Percentiles rank a stretch among this genome's conserved stretches.
phyloP scores from a whole-genome alignment of 139 green algal species.

The Chlamydomonas urium region DNA sequence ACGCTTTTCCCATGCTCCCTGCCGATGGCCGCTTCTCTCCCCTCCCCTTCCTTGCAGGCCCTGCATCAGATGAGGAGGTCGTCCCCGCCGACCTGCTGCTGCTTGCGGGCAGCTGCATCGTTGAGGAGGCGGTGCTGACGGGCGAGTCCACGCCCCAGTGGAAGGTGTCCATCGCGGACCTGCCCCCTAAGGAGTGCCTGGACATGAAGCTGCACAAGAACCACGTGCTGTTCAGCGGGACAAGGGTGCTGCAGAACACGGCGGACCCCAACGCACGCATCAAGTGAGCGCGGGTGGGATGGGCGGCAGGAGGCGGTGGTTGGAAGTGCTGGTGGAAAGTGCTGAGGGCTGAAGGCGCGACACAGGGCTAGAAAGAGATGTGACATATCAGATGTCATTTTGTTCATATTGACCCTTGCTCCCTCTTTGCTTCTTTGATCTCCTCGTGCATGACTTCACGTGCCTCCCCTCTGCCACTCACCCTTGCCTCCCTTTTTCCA shows the following conservation, averaged over 20 bases:
- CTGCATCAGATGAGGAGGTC: constrained; percentile 42
- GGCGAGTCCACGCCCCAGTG: constrained; percentile 88
- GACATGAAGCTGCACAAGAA: constrained; percentile 62
- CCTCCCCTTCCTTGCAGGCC: neutral
- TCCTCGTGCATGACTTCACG: no score
- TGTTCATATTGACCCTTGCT: no score
- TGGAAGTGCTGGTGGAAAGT: no score
- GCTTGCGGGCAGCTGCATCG: constrained; percentile 85
- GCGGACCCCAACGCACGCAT: neutral
- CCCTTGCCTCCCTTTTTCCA: constrained; percentile 13
- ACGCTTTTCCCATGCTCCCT: neutral
- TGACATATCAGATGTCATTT: no score
- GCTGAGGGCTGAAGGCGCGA: no score
- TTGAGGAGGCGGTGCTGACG: constrained; percentile 95
- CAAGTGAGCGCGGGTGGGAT: no score
- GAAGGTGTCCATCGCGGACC: constrained; percentile 58
- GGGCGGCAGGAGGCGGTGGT: no score
- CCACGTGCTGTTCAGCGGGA: constrained; percentile 92
- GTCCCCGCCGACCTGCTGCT: constrained; percentile 89
- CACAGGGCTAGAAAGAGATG: no score
- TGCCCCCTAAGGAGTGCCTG: constrained; percentile 6
- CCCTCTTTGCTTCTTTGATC: no score
- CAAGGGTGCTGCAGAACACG: constrained; percentile 84
- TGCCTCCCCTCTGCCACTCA: neutral
- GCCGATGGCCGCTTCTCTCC: neutral